Base-by-base conservation (phyloP, 345 rosid species). In the Theobroma cacao region DNA sequence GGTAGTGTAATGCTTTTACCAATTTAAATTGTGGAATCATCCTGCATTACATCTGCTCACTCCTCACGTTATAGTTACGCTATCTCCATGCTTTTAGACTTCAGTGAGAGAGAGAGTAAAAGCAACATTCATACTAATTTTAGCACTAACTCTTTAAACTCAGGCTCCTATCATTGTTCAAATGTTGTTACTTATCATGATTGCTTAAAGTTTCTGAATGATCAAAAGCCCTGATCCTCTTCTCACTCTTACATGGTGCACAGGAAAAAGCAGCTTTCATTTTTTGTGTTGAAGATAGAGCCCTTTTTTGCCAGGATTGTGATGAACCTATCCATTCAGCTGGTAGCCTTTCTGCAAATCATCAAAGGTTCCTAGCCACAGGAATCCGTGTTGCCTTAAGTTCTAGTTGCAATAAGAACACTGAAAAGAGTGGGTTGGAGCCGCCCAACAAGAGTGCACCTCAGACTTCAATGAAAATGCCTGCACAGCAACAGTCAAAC, bases 261-360 rank as follows among this genome's bases (percentile, higher is more conserved):
- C 86, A 96, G 99, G 99, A 96, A 83, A 96, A 91, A 89, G 45
- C 94, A 18, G 99, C 99, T 56, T 92, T 96, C 89, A 94, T 96
- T 41, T 96, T 94, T 88, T 96, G 99, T 75, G 98, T 96, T 5
- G 99, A 96, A 81, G 99, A 96, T 81, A 89, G 97, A 80, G 99
- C 99, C 28, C 90, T 96, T 50, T 87, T 96, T 72, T 96, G 99
- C 78, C 87, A 77, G 80, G 95, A 94, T 43, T 96, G 99, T 7
- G 98, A 96, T 77, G 93, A 90, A 63, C 86, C 97, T 0, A 89
- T 96, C 80, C 99, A 96, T 79, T 83, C 86, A 0, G 87, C 91
- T 13, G 91, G 93, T 70, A 88, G 91, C 76, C 95, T 90, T 30
- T 85, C 99, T 31, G 99, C 95, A 0, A 91, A 92, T 79, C 99